Conservation (phyloP, 2,329 filamentous ascomycete genomes). For the Calonectria henricotiae region DNA sequence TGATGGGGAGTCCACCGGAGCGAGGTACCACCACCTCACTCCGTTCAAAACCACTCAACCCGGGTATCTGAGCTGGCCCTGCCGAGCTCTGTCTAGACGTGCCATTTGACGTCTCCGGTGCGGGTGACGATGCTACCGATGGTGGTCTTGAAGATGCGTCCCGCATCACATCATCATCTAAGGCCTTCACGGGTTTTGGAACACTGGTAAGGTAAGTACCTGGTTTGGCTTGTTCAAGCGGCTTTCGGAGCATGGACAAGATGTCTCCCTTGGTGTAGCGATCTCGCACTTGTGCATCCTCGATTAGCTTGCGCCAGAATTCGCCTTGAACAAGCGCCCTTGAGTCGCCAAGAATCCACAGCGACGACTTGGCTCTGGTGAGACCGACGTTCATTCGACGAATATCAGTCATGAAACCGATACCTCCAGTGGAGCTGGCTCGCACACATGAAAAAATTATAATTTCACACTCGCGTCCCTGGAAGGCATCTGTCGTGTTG, state of each 20-base stretch:
- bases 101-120: constrained; percentile 38
- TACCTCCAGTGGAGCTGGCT: constrained; percentile 91
- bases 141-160: constrained; percentile 41
- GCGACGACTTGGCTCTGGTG: constrained; percentile 94
- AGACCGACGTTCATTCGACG: constrained; percentile 99
- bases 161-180: constrained; percentile 42
- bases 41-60: constrained; percentile 39
- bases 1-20: constrained; percentile 57
- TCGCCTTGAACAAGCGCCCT: constrained; percentile 88
- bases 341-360: constrained; percentile 97
- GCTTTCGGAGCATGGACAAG: constrained; percentile 65
- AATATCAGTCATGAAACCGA: constrained; percentile 98
- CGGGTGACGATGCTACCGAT: constrained; percentile 34
- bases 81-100: constrained; percentile 23
- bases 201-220: constrained; percentile 43
- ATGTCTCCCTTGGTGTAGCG: constrained; percentile 82
- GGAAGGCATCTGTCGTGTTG: constrained; percentile 98
- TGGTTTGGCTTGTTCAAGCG: constrained; percentile 59
- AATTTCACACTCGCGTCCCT: constrained; percentile 95
- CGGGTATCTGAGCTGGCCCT: constrained; percentile 40
- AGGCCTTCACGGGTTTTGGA: constrained; percentile 14
- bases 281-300: constrained; percentile 82
- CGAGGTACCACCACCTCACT: constrained; percentile 47
- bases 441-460: constrained; percentile 99
- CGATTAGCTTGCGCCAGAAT: constrained; percentile 91